Conservation (phyloP, 1,139 yeast genomes). For the Nakaseomyces glabratus region DNA sequence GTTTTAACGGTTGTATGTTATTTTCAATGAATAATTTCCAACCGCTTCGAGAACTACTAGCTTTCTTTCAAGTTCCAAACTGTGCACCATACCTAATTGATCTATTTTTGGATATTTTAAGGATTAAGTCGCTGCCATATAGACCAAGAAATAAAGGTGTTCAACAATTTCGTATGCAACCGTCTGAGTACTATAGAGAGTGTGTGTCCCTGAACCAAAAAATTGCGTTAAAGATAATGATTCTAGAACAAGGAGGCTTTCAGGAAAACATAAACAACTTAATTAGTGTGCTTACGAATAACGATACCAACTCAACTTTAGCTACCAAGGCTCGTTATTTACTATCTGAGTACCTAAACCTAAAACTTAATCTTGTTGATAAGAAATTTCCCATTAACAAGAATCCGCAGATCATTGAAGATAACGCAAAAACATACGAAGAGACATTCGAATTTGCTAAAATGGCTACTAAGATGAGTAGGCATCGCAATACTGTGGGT, state of each 20-base stretch:
- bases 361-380: slow-evolving; percentile 44
- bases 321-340: slow-evolving; percentile 49
- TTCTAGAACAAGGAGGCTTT: slow-evolving; percentile 50
- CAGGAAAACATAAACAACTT: slow-evolving; percentile 34
- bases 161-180: slow-evolving; percentile 17
- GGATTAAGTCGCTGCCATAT: slow-evolving; percentile 58
- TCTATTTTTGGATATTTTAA: slow-evolving; percentile 56
- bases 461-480: slow-evolving; percentile 37
- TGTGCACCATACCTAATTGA: slow-evolving; percentile 63
- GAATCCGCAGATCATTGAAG: slow-evolving; percentile 4
- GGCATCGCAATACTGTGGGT: slow-evolving; percentile 32
- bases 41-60: slow-evolving; percentile 50
- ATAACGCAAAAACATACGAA: slow-evolving; percentile 14
- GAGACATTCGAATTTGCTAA: slow-evolving; percentile 40
- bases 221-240: slow-evolving; percentile 47
- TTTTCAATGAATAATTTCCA: slow-evolving; percentile 51
- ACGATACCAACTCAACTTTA: slow-evolving; percentile 5
- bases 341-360: slow-evolving; percentile 50
- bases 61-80: slow-evolving; percentile 53
- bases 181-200: slow-evolving; percentile 29
- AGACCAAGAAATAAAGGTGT: slow-evolving; percentile 21
- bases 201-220: slow-evolving; percentile 45
- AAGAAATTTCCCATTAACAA: slow-evolving; percentile 11
- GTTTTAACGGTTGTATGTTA: slow-evolving; percentile 70
- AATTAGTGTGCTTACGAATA: slow-evolving; percentile 19